Evolutionary conservation across 139 green algal genomes (phyloP), one percentile per base, ranked within the genome.

Genomic region (Nannochloris sp.): DNA sequence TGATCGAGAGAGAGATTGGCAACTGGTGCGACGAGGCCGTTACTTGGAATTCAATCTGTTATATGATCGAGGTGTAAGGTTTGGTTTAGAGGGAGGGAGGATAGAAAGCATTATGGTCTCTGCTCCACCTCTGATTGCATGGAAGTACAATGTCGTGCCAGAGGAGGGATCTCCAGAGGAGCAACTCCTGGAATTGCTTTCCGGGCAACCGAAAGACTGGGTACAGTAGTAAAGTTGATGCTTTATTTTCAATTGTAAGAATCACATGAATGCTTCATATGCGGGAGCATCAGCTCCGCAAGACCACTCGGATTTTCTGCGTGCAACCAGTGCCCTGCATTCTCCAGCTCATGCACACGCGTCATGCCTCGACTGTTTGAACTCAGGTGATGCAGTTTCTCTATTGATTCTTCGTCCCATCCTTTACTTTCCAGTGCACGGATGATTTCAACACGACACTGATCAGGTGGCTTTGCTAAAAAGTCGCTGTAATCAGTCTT

Each of bases 1-100:
- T 7, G 78, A 93, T 31, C 55, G 59, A n/a, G 62, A 97, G 70
- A 67, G 84, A 16, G 48, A 90, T 8, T 99, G 93, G 93, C 93
- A 99, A 69, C 70, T 92, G 53, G 60, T 93, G 53, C 72, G 93
- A 18, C 60, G 87, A 1, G 86, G 85, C 4, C 72, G 83, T 54
- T 99, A 99, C 69, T 66, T 98, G 1, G 93, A 98, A 75, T 99
- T 99, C 83, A 99, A 99, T 78, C 72, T 98, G 58, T 71, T 98
- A 67, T 95, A 97, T 71, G 93, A 99, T 68, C 75, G 93, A 9
- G 91, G 92, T 46, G 88, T 97, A 11, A 86, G 82, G 57, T 93
- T 95, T 74, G 86, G 87, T 23, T 68, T 81, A 40, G 86, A 90
- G 40, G 87, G 86, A 16, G 89, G 84, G 1, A 72, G 90, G n/a